Base-by-base conservation (phyloP, 805 yeast genomes). In the Peterozyma xylosa region DNA sequence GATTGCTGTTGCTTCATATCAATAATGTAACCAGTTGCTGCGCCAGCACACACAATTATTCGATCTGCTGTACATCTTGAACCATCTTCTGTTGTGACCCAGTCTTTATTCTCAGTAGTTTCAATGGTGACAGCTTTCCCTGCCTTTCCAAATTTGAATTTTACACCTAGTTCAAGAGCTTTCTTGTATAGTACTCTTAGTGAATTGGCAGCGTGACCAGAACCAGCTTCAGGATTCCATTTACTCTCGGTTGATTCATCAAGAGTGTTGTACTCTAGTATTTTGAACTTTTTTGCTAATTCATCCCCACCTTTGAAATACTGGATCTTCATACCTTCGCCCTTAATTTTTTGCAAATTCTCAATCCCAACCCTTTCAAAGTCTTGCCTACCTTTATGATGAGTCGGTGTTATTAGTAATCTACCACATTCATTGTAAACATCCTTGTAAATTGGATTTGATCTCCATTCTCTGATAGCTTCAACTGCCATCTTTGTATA, bases 401-500 rank as follows among this genome's bases (percentile, higher is more conserved):
- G 40, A 13, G 50, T 50, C 6, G 70, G 70, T 2, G 68, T 62
- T n/a, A 71, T 47, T 47, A 68, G 57, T 4, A 70, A 48, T 46
- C 76, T 57, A 1, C 77, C 76, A 52, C 70, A 64, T 43, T 68
- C 65, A 39, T 58, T 58, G 47, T 65, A 71, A 2, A 54, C 50
- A 1, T 56, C 63, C 30, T 57, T 51, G 40, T 52, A 68, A 5
- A 60, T 46, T 3, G 66, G 63, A 43, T 68, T 63, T 1, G 49
- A 45, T 29, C 60, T 56, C 74, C 76, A 72, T 43, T 54, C 45
- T 9, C 54, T 43, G 36, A 70, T 52, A 2, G 79, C 77, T 49
- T 74, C 78, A 3, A 71, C 58, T 3, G 74, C 60, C 50, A 74
- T 47, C 38, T 58, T 56, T 4, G 76, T 56, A 45, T 73, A 73